Conservation (phyloP, 495 filamentous ascomycete species). For the Trichoderma erinaceum region DNA sequence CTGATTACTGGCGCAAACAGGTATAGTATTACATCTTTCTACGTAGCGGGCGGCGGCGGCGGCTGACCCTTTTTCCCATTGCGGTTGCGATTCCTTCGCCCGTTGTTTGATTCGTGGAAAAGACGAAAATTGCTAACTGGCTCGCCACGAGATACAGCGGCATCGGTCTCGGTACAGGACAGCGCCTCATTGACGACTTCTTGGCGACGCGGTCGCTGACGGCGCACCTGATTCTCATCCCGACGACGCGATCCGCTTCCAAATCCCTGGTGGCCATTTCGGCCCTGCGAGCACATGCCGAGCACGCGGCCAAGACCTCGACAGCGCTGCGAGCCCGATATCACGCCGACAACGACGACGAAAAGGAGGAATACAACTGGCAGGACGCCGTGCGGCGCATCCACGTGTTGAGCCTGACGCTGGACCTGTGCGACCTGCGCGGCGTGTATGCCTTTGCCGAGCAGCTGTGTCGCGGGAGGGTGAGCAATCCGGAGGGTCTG, state of each 20-base stretch:
- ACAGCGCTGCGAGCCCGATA: conserved; percentile 24
- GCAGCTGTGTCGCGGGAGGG: conserved; percentile 43
- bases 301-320: conserved; percentile 34
- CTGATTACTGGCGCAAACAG: conserved; percentile 73
- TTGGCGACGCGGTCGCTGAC: conserved; percentile 55
- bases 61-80: neutral
- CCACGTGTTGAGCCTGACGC: conserved; percentile 49
- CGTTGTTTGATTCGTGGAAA: neutral
- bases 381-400: conserved; percentile 41
- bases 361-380: conserved; percentile 33
- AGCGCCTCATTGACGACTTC: conserved; percentile 89
- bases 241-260: conserved; percentile 54
- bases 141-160: conserved; percentile 51
- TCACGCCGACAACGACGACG: neutral
- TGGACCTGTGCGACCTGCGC: conserved; percentile 50
- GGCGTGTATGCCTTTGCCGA: conserved; percentile 43
- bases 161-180: conserved; percentile 79
- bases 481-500: conserved; percentile 33
- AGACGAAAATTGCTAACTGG: neutral
- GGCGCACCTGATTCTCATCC: conserved; percentile 58
- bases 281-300: conserved; percentile 48
- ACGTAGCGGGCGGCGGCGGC: too few relatives aligned
- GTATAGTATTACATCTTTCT: conserved; percentile 30
- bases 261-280: conserved; percentile 57
- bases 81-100: neutral